phyloP scores from a whole-genome alignment of 345 rosid species.

The Eucalyptus fibrosa region DNA sequence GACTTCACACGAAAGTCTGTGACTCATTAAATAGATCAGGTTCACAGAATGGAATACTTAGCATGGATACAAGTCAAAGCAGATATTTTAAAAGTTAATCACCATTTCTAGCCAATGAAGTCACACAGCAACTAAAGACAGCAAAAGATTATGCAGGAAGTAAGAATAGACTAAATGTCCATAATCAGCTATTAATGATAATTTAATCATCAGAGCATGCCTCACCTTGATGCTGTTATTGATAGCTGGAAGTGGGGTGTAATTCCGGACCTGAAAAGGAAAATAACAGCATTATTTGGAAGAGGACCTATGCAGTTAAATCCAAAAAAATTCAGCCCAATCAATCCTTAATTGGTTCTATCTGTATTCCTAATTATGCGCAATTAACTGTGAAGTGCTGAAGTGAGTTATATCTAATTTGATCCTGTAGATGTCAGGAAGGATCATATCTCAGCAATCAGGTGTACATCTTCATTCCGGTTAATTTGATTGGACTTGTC shows the following conservation, averaged over 20 bases:
- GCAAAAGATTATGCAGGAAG: neutral
- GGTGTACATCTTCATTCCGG: neutral
- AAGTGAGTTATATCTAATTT: neutral
- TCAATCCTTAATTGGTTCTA: neutral
- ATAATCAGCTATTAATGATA: neutral
- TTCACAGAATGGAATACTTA: neutral
- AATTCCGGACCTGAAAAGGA: slow-evolving; percentile 33
- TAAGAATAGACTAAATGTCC: neutral
- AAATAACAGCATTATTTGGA: neutral
- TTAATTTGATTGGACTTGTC: neutral
- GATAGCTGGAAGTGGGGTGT: slow-evolving; percentile 34
- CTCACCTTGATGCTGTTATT: slow-evolving; percentile 42
- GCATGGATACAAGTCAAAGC: neutral
- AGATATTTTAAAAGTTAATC: neutral
- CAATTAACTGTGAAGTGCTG: neutral
- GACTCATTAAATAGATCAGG: neutral
- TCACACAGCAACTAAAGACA: neutral
- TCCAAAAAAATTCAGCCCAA: neutral
- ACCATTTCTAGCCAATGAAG: neutral
- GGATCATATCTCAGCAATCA: neutral
- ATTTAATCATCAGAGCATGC: neutral
- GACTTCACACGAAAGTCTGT: neutral
- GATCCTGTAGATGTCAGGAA: neutral
- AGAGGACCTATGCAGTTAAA: neutral
- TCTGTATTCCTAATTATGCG: neutral